Evolutionary conservation across 805 yeast genomes (phyloP), one percentile per base, ranked within the genome.

Genomic region (Yarrowia alimentaria): DNA sequence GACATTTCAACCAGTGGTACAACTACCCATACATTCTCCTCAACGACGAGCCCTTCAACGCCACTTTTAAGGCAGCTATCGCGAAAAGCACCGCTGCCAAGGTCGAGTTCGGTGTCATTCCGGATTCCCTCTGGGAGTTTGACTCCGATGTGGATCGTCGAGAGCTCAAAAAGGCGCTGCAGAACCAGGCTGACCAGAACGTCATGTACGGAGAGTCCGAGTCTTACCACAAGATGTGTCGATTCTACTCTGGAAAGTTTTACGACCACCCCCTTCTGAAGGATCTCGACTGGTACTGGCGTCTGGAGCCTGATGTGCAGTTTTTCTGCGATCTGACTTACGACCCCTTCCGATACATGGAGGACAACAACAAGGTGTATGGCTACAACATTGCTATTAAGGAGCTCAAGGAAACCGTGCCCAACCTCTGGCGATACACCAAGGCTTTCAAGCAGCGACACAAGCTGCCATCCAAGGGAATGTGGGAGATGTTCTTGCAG

Each of bases 1-100:
- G 86, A 19, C 95, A 84, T 63, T 91, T 90, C 69, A 91, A 91
- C 64, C 90, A 90, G 60, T 88, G 96, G 95, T 93, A 75, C 65
- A 77, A 84, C 57, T 93, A 93, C 63, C 97, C 96, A 0, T 93
- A 95, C 82, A 83, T 87, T 1, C 87, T 93, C 59, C 66, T 93
- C 14, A 91, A 90, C 63, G 87, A 91, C 64, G 89, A 77, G 53
- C 80, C 78, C 13, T 90, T 91, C 60, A 71, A 74, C 17, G 76
- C 76, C 1, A 76, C 79, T 14, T 93, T 93, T 65, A 78, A 76
- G 59, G 60, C 58, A 1, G 67, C 72, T 1, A 81, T 88, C 0
- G 47, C 57, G 11, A 62, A 71, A 33, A 68, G 77, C 49, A 83
- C 93, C 4, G 68, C 72, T 8, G 78, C 90, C 0, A 63, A 73